Base-by-base conservation (phyloP, 2,329 filamentous ascomycete genomes). In the Bipolaris bicolor region DNA sequence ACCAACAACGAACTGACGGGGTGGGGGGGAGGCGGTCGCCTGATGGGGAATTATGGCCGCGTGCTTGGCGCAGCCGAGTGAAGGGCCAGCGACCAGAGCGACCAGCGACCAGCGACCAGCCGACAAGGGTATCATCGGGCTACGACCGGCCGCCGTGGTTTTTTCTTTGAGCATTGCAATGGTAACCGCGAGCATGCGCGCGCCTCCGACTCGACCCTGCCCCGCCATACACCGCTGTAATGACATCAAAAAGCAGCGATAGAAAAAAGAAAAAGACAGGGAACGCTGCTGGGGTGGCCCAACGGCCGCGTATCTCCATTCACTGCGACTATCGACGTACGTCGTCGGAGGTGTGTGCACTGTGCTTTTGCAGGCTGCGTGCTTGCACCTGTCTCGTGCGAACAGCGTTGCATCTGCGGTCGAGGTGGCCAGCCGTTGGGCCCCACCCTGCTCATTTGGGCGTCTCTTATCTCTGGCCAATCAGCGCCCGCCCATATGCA, bases 401-500 rank as follows among this genome's bases (percentile, higher is more conserved):
- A 37, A 26, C 46, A 37, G 34, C 33, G 33, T 36, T 46, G 22
- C 36, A 20, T 37, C 24, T 41, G 55, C 47, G 44, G 33, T 39
- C 34, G 33, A 44, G 43, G 46, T 58, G 52, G 54, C 56, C 47
- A 50, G 43, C 48, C 55, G 57, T 52, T 62, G 57, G 33, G 55
- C 36, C 49, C 58, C 60, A 61, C 60, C 29, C 31, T 47, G 31
- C 55, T 50, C 41, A 26, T 59, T 52, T 61, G 45, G 52, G 58
- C 46, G 33, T 11, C 29, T 53, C 57, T 70, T 73, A 71, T 72
- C 70, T 66, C 60, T 64, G 55, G 45, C 70, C 70, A 72, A 70
- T 71, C 51, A 55, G 50, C 26, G 3, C 24, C 26, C 37, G n/a
- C 4, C 11, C 20, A 40, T 36, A 37, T 33, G 22, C 31, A 46